phyloP scores from a whole-genome alignment of 1,139 yeast genomes.

The Pichia inconspicua region DNA sequence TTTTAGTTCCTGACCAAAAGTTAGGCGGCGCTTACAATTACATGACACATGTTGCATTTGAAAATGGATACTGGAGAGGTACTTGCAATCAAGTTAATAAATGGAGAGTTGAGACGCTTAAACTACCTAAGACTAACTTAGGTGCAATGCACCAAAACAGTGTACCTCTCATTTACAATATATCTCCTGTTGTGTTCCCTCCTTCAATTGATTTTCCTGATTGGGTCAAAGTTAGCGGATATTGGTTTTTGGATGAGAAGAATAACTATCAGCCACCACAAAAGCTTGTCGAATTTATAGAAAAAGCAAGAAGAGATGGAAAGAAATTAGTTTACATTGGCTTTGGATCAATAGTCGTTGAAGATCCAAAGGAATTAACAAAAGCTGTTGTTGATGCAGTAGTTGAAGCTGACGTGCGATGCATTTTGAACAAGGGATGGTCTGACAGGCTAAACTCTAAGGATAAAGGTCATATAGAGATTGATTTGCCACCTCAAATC shows the following conservation, averaged over 20 bases:
- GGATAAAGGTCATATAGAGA: slow-evolving; percentile 29
- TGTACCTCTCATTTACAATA: slow-evolving; percentile 82
- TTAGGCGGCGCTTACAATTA: slow-evolving; percentile 90
- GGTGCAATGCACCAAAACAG: slow-evolving; percentile 65
- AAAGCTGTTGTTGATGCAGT: slow-evolving; percentile 75
- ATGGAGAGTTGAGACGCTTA: slow-evolving; percentile 70
- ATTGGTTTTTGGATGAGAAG: slow-evolving; percentile 72
- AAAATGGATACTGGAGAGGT: slow-evolving; percentile 90
- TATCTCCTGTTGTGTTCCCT: slow-evolving; percentile 81
- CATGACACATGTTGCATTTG: slow-evolving; percentile 86
- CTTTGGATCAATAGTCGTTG: slow-evolving; percentile 90
- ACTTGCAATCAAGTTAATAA: slow-evolving; percentile 80
- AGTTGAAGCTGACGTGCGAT: slow-evolving; percentile 66
- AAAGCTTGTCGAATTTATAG: slow-evolving; percentile 52
- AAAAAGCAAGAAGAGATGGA: slow-evolving; percentile 48
- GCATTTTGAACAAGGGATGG: slow-evolving; percentile 93
- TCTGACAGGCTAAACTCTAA: slow-evolving; percentile 52
- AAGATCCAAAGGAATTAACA: slow-evolving; percentile 72
- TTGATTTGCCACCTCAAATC: slow-evolving; percentile 60
- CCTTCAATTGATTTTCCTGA: slow-evolving; percentile 91
- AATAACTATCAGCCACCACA: slow-evolving; percentile 50
- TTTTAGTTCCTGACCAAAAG: slow-evolving; percentile 87
- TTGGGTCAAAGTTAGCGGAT: slow-evolving; percentile 92
- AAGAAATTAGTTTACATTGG: slow-evolving; percentile 85
- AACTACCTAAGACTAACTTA: slow-evolving; percentile 61